Conservation (phyloP, 352 stramenopile genomes). For the Phytophthora fragariae region DNA sequence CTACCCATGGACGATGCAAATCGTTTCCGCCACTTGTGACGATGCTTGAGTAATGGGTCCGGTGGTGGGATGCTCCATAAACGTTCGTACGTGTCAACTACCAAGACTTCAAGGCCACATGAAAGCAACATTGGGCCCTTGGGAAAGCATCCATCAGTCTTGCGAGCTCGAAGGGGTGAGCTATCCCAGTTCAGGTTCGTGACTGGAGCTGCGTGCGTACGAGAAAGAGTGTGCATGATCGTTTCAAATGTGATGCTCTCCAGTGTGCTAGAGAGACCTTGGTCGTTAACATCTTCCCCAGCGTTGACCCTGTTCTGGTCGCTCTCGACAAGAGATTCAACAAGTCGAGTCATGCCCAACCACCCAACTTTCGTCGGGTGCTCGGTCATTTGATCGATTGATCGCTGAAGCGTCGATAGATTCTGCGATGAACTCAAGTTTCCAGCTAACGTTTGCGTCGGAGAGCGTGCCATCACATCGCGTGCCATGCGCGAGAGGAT, state of each 20-base stretch:
- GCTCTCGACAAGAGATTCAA: constrained; percentile 40
- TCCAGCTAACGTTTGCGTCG: constrained; percentile 48
- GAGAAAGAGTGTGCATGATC: constrained; percentile 81
- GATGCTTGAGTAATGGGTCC: constrained; percentile 80
- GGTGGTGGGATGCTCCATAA: constrained; percentile 85
- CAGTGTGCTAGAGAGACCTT: constrained; percentile 40
- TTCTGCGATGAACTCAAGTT: constrained; percentile 66
- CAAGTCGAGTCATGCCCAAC: constrained; percentile 34
- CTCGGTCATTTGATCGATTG: constrained; percentile 50
- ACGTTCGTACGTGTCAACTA: constrained; percentile 82
- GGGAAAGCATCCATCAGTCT: constrained; percentile 57
- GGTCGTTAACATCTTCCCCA: constrained; percentile 29
- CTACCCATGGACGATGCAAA: constrained; percentile 10
- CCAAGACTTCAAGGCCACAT: constrained; percentile 72
- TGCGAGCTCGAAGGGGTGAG: constrained; percentile 43
- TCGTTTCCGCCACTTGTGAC: constrained; percentile 84
- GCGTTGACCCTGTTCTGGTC: constrained; percentile 11
- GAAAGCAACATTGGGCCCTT: constrained; percentile 82
- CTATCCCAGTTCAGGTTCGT: constrained; percentile 57
- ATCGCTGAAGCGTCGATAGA: constrained; percentile 57
- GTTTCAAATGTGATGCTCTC: constrained; percentile 81
- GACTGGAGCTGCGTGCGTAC: constrained; percentile 55
- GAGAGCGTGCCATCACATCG: constrained; percentile 53
- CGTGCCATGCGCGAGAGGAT: constrained; percentile 65
- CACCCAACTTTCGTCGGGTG: constrained; percentile 25